Evolutionary conservation across 2,329 filamentous ascomycete species (phyloP), one percentile per base, ranked within the genome.

Genomic region (Taxawa tesnikishii): DNA sequence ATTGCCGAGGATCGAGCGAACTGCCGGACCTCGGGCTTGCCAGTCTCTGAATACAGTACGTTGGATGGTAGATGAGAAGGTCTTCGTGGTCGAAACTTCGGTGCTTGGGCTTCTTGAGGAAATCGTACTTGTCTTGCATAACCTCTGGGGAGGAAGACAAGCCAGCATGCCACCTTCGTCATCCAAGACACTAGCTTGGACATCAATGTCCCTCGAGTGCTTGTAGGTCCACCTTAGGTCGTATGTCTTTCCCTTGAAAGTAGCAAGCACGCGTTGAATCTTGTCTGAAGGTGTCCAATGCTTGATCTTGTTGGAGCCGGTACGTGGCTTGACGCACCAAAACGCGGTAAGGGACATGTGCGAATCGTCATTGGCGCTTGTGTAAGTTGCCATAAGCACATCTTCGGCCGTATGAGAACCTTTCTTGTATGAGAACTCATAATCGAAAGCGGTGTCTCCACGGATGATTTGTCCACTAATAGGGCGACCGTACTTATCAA

Each of bases 161-260:
- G 28, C 9, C 4, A 27, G 11, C 10, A 33, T 28, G 9, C 24
- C 26, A 5, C 38, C 38, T 10, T 36, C 26, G 29, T 33, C 28
- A 6, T 33, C 32, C 19, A 32, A 34, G 14, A 37, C 25, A 6
- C 29, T 33, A 23, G 38, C 38, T 15, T 40, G 34, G 6, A 38
- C 27, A 27, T 40, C 35, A n/a, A 36, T 32, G 21, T 33, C 31
- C 26, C 33, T 31, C 19, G 38, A 29, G 23, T 40, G 38, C 28
- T 38, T 38, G 25, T 40, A 40, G 12, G 32, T 37, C 38, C 38
- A 40, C 9, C 34, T 18, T 7, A 37, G 29, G n/a, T 40, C 38
- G 17, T 35, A 40, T 7, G 33, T 40, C 15, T 32, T 19, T 4
- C 32, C 36, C 19, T 32, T 33, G 5, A 38, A 15, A 8, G 27